Evolutionary conservation across 192 early-diverging fungal species (phyloP).

Genomic region (Coemansia sp.): DNA sequence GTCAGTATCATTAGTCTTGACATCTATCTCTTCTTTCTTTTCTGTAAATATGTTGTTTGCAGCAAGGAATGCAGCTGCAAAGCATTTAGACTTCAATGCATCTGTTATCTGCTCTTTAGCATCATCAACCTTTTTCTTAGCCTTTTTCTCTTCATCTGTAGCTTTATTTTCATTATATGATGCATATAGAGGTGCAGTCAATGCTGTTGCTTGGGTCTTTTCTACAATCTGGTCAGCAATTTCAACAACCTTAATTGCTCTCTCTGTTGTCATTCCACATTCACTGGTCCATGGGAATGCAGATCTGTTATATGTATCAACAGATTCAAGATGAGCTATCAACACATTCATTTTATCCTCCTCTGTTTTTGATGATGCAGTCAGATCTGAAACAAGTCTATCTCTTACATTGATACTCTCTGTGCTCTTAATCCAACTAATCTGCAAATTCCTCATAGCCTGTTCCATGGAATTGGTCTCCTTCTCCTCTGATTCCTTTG

Average conservation of each 20-base stretch:
- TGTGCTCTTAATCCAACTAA: slow-evolving; percentile 79
- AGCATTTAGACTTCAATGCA: slow-evolving; percentile 63
- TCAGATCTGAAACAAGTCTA: slow-evolving; percentile 66
- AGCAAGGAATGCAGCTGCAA: slow-evolving; percentile 46
- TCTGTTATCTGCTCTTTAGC: slow-evolving; percentile 65
- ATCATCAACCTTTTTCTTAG: slow-evolving; percentile 71
- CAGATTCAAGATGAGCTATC: slow-evolving; percentile 43
- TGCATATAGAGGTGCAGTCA: slow-evolving; percentile 55
- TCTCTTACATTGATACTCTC: slow-evolving; percentile 59
- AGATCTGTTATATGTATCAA: slow-evolving; percentile 53
- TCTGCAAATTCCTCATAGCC: slow-evolving; percentile 68
- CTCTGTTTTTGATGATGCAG: slow-evolving; percentile 57
- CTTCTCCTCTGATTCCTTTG: slow-evolving; percentile 20
- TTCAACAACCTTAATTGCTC: slow-evolving; percentile 21
- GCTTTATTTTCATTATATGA: slow-evolving; percentile 36
- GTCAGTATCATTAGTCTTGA: slow-evolving; percentile 22
- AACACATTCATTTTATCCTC: slow-evolving; percentile 52
- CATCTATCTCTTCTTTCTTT: slow-evolving; percentile 56
- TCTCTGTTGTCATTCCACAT: slow-evolving; percentile 10
- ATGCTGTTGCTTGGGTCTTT: slow-evolving; percentile 58
- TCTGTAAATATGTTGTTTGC: slow-evolving; percentile 57
- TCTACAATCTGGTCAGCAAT: slow-evolving; percentile 60
- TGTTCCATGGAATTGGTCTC: slow-evolving; percentile 48
- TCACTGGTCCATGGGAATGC: slow-evolving; percentile 46
- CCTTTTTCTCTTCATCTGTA: slow-evolving; percentile 57